Evolutionary conservation across 129 eudicot genomes (phyloP).

Genomic region (Cynara cardunculus): DNA sequence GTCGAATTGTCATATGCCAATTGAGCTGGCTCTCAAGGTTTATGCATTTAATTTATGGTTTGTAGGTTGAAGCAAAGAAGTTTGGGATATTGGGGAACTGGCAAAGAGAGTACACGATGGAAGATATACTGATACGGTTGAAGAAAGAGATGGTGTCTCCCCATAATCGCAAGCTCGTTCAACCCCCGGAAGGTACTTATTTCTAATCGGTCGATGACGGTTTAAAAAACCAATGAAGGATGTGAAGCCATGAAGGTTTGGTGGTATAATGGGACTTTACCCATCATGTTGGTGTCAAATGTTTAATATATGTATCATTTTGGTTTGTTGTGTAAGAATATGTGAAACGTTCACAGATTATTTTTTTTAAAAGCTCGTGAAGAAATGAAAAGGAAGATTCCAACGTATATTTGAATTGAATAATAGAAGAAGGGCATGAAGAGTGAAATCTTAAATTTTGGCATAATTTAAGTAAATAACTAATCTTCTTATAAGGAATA

Average conservation of each 20-base stretch:
- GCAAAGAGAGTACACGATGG: conserved; percentile 78
- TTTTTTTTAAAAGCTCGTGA: too few relatives aligned
- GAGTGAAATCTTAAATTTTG: too few relatives aligned
- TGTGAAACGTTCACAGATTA: background rate
- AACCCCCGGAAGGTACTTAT: conserved; percentile 67
- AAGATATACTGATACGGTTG: conserved; percentile 57
- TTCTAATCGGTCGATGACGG: conserved; percentile 27
- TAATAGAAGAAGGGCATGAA: too few relatives aligned
- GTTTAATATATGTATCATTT: conserved; percentile 24
- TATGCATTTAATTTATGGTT: background rate
- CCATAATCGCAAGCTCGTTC: conserved; percentile 69
- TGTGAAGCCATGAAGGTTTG: conserved; percentile 12
- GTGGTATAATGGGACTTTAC: conserved; percentile 28
- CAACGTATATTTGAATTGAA: too few relatives aligned
- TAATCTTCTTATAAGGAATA: too few relatives aligned
- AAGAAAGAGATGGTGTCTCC: conserved; percentile 68
- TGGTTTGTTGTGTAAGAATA: background rate
- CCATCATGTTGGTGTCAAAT: conserved; percentile 21
- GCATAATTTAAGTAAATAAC: too few relatives aligned
- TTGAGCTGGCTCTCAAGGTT: background rate
- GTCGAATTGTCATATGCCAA: background rate
- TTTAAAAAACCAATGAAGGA: conserved; percentile 11
- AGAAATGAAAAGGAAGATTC: too few relatives aligned
- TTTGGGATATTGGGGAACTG: conserved; percentile 61
- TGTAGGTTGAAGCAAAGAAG: conserved; percentile 62